Evolutionary conservation across 2,329 filamentous ascomycete genomes (phyloP).

Genomic region (Trichoderma breve): DNA sequence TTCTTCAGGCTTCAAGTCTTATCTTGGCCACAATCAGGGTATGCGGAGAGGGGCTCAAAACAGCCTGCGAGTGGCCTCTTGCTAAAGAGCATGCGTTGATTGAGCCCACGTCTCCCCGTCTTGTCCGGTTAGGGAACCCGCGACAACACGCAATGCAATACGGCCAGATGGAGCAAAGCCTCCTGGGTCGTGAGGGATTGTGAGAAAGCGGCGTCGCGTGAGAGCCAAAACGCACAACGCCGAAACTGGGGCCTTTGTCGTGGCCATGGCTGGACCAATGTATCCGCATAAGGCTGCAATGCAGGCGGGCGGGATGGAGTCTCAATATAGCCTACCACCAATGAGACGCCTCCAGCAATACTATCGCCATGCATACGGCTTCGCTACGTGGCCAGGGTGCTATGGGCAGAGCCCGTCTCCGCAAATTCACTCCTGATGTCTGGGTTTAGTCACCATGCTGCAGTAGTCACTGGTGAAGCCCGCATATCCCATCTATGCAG

Average conservation of each 20-base stretch:
- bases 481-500: conserved; percentile 15
- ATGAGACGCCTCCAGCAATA: conserved; percentile 14
- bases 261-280: conserved; percentile 15
- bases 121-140: neutral
- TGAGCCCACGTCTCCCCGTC: conserved; percentile 14
- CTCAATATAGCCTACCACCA: neutral
- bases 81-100: conserved; percentile 17
- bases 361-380: conserved; percentile 15
- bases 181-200: neutral
- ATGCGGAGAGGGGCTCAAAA: neutral
- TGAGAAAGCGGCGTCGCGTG: neutral
- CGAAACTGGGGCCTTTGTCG: conserved; percentile 5
- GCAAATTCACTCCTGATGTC: neutral
- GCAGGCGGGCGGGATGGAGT: conserved; percentile 14
- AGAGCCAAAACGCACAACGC: neutral
- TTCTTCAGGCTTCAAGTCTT: neutral
- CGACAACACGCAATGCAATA: conserved; percentile 11
- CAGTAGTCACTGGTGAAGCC: neutral
- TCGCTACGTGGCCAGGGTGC: conserved; percentile 21
- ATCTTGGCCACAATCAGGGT: neutral
- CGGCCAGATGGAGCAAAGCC: neutral
- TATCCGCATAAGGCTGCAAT: conserved; percentile 21
- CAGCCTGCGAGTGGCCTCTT: neutral
- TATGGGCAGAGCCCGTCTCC: neutral
- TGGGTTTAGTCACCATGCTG: neutral